Base-by-base conservation (phyloP, 1,139 yeast genomes). In the Lodderomyces metapsilosis region DNA sequence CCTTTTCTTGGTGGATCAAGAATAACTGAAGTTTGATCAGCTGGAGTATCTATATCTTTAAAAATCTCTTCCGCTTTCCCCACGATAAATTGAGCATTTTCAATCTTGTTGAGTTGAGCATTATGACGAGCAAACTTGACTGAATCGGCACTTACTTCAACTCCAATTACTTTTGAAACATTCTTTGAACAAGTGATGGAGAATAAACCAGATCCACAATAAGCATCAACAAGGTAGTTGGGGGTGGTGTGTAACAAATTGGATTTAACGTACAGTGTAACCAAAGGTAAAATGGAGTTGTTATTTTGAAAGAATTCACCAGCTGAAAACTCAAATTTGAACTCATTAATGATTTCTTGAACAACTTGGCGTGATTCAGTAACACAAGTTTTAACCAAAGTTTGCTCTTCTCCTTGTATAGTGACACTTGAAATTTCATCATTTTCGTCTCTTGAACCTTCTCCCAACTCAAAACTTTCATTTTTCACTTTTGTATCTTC, bases 1-100 rank as follows among this genome's bases (percentile, higher is more conserved):
- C 98, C 98, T 63, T 92, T 92, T 59, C 98, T 80, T 34, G 98
- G 96, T 5, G 98, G 98, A 60, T 92, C 98, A 54, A 94, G 76
- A 47, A 92, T 89, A 32, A 92, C 94, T 11, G 96, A 83, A 0
- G 98, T 92, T 53, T 81, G 71, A 34, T 74, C 77, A 24, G 80
- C 71, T 11, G 95, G 94, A 6, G 71, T 59, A 46, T 82, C 84
- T 44, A 88, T 88, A 47, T 80, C 80, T 39, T 78, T 87, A 62
- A 92, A 92, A 42, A 92, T 82, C 59, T 82, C 78, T 59, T 91
- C 97, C 1, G 98, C 98, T 57, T 88, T 86, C 30, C 98, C 98
- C 25, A 82, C 91, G 30, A 91, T 80, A 54, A 92, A 92, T 38
- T 75, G 77, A 42, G 97, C 88, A 58, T 92, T 91, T 41, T 73